Conservation (phyloP, 208 protist species). For the Leishmania amazonensis region DNA sequence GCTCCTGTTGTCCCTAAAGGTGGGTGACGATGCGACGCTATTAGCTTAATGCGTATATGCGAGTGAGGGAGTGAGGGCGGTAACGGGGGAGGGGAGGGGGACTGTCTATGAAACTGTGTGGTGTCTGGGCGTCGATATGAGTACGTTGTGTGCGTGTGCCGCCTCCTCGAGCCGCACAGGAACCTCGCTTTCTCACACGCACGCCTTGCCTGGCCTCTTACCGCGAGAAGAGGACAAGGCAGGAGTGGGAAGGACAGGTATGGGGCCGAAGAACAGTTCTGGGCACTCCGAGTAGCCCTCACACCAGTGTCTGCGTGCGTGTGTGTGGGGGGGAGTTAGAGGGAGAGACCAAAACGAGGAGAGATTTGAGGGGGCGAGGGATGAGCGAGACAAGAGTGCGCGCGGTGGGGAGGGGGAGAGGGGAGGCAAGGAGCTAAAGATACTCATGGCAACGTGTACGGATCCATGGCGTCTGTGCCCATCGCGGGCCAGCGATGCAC, state of each 20-base stretch:
- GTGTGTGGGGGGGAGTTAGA: neutral
- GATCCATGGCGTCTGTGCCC: neutral
- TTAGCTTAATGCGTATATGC: neutral
- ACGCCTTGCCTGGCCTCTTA: neutral
- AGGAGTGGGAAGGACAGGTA: neutral
- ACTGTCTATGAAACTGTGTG: neutral
- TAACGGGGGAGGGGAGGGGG: too few relatives aligned
- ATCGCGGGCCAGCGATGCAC: neutral
- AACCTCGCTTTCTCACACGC: neutral
- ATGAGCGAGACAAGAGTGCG: neutral
- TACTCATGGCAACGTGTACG: neutral
- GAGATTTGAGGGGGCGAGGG: neutral
- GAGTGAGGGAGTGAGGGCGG: neutral
- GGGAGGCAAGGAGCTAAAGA: neutral
- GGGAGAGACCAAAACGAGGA: neutral
- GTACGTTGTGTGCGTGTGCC: neutral
- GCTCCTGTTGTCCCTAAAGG: neutral
- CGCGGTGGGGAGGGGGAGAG: neutral
- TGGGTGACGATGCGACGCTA: neutral
- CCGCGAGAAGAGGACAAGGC: neutral
- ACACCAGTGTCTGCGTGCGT: neutral
- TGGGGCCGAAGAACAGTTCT: neutral
- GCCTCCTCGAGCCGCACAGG: neutral
- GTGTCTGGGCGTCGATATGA: neutral
- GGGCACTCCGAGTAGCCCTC: neutral